phyloP scores from a whole-genome alignment of 257 asterid species.

The Ligustrum vulgare region DNA sequence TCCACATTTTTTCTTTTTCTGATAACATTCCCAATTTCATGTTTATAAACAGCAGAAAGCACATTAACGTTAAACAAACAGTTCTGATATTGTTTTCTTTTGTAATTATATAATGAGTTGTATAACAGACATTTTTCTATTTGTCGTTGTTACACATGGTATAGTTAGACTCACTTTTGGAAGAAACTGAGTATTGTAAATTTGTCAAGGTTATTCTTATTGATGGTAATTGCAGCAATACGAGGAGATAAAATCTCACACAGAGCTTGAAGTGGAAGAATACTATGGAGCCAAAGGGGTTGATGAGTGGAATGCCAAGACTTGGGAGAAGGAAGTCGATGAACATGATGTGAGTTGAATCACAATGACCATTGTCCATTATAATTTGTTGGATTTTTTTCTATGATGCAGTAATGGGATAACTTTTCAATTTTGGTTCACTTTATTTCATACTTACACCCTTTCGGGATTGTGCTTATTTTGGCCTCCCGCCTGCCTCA shows the following conservation, averaged over 20 bases:
- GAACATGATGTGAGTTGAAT: conserved; percentile 64
- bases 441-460: conserved; percentile 7
- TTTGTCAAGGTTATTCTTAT: conserved; percentile 10
- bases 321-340: conserved; percentile 59
- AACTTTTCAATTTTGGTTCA: conserved; percentile 2
- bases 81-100: background rate
- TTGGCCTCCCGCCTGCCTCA: conserved; percentile 3
- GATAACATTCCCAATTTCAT: background rate
- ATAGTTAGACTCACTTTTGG: background rate
- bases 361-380: conserved; percentile 8
- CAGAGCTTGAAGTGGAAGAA: conserved; percentile 64
- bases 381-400: background rate
- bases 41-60: background rate
- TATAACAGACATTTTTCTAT: background rate
- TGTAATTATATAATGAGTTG: background rate
- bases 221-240: conserved; percentile 53
- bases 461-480: background rate
- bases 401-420: background rate
- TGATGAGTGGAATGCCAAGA: conserved; percentile 57
- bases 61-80: background rate
- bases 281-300: conserved; percentile 75
- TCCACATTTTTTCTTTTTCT: background rate
- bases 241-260: conserved; percentile 54
- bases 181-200: background rate
- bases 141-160: background rate